These are phyloP conservation scores for Sarocladium oryzae DNA, from an alignment of 2,329 filamentous ascomycete species.

Conservation along the genomic window DNA sequence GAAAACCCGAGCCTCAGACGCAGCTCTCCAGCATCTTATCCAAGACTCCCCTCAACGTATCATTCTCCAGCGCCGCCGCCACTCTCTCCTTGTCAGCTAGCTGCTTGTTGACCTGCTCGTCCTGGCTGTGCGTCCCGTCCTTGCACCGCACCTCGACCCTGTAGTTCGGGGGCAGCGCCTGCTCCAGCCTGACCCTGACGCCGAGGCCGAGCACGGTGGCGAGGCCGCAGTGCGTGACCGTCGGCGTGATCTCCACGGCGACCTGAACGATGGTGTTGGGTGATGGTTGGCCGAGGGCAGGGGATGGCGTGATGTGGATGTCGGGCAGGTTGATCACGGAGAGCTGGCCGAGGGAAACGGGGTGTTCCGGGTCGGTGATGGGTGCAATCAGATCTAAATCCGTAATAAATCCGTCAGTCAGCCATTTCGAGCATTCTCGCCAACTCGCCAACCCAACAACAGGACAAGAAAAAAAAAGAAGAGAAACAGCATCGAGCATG, in stretches of 20 bases:
- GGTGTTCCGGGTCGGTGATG: slow-evolving; percentile 95
- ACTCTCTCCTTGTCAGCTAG: slow-evolving; percentile 94
- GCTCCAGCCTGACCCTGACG: slow-evolving; percentile 84
- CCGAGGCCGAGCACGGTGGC: slow-evolving; percentile 94
- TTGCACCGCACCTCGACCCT: slow-evolving; percentile 91
- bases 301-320: slow-evolving; percentile 62
- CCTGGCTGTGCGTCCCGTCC: slow-evolving; percentile 90
- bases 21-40: slow-evolving; percentile 92
- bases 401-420: too few species aligned
- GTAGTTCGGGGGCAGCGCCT: slow-evolving; percentile 85
- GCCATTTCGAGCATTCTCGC: too few species aligned
- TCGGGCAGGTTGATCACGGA: slow-evolving; percentile 95
- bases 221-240: slow-evolving; percentile 92
- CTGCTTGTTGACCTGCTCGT: slow-evolving; percentile 95
- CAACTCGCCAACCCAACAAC: too few species aligned
- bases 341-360: slow-evolving; percentile 84
- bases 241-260: slow-evolving; percentile 85
- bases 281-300: slow-evolving; percentile 31
- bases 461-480: too few species aligned
- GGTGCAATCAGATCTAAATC: slow-evolving; percentile 83
- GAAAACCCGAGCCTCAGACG: too few species aligned
- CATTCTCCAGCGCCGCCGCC: slow-evolving; percentile 89
- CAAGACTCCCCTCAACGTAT: slow-evolving; percentile 78
- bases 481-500: too few species aligned
- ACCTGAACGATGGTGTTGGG: slow-evolving; percentile 61